Evolutionary conservation across 2,329 filamentous ascomycete species (phyloP).

Genomic region (Claviceps paspali): DNA sequence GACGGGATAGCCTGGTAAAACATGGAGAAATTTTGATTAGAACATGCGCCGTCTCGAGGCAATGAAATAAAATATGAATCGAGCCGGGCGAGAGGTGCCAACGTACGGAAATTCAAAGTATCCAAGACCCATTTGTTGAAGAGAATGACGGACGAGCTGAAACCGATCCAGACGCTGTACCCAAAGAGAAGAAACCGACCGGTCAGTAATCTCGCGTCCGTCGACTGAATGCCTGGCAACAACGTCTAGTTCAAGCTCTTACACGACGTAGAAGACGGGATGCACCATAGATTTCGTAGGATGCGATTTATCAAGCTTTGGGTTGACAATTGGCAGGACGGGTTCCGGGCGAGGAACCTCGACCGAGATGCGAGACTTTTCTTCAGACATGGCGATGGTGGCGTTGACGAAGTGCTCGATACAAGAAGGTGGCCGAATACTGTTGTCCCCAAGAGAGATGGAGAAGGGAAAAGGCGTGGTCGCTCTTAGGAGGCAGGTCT

Average conservation of each 20-base stretch:
- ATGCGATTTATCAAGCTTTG: slow-evolving; percentile 54
- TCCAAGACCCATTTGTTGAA: slow-evolving; percentile 99
- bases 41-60: no score
- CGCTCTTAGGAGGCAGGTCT: not conserved
- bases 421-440: slow-evolving; percentile 5
- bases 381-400: slow-evolving; percentile 35
- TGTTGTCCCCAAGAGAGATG: slow-evolving; percentile 10
- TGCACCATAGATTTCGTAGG: slow-evolving; percentile 52
- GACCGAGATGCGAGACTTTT: slow-evolving; percentile 74
- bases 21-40: not conserved
- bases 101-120: slow-evolving; percentile 56
- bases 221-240: no score
- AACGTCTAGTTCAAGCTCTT: slow-evolving; percentile 18
- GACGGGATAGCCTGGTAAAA: slow-evolving; percentile 47
- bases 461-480: slow-evolving; percentile 4
- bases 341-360: slow-evolving; percentile 50
- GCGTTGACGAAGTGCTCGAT: slow-evolving; percentile 5
- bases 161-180: slow-evolving; percentile 73
- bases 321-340: slow-evolving; percentile 71
- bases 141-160: slow-evolving; percentile 88
- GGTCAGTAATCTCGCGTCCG: no score
- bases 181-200: no score
- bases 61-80: no score
- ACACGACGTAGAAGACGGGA: slow-evolving; percentile 73
- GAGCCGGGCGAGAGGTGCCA: not conserved